Evolutionary conservation across 768 basidiomycete genomes (phyloP).

Genomic region (Naematelia encephala): DNA sequence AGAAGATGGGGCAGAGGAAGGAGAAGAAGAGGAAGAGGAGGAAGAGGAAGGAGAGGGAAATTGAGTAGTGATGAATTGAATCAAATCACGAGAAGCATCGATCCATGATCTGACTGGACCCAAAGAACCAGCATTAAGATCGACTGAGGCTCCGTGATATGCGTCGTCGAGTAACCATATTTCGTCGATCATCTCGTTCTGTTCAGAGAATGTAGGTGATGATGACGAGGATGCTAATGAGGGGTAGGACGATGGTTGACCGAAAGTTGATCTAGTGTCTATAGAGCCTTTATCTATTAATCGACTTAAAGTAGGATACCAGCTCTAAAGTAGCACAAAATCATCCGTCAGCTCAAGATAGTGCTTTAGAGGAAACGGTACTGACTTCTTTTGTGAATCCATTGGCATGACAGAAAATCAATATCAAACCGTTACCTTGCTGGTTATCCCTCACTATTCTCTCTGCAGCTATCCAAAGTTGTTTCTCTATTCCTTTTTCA

Average conservation of each 20-base stretch:
- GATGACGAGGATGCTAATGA: neutral
- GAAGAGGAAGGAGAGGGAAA: conserved; percentile 32
- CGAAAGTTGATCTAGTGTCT: conserved; percentile 8
- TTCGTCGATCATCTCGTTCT: conserved; percentile 58
- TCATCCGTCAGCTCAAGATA: neutral
- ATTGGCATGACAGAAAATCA: conserved; percentile 79
- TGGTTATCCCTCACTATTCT: conserved; percentile 14
- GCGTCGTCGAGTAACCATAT: conserved; percentile 80
- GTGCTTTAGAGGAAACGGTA: neutral
- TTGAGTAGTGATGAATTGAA: conserved; percentile 47
- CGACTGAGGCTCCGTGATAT: conserved; percentile 78
- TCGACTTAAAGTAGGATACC: conserved; percentile 65
- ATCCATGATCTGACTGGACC: conserved; percentile 50
- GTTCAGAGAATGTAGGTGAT: neutral
- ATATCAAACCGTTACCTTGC: conserved; percentile 58
- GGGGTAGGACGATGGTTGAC: conserved; percentile 6
- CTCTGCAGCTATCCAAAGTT: too few relatives aligned
- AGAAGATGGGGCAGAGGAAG: neutral
- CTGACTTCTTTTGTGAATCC: conserved; percentile 82
- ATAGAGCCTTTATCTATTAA: conserved; percentile 55
- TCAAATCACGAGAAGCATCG: conserved; percentile 57
- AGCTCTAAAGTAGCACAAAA: conserved; percentile 57
- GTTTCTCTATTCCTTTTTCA: neutral
- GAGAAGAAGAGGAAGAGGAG: neutral
- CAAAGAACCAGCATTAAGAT: conserved; percentile 62